Base-by-base conservation (phyloP, 2,329 filamentous ascomycete species). In the Aureobasidium subglaciale region DNA sequence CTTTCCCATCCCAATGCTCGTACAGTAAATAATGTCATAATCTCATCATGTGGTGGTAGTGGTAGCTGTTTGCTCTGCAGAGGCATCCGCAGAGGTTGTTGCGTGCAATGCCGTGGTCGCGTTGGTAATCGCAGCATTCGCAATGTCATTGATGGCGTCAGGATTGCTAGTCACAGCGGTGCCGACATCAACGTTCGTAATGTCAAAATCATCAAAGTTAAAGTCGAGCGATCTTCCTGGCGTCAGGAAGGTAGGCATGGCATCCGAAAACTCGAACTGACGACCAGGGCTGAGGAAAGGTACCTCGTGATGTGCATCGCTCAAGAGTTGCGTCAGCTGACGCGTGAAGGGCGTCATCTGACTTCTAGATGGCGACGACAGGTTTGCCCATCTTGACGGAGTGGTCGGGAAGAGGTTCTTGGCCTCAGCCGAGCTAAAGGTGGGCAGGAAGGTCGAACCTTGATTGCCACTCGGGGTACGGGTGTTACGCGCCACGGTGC, bases 311-410 rank as follows among this genome's bases (percentile, higher is more conserved):
- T 60, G 64, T 7, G 59, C 60, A 20, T 85, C 80, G 7, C 79
- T 83, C 18, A 88, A 73, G 58, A 88, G 74, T 62, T 86, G 79
- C 60, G 79, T 81, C 32, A 89, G 76, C 20, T 83, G 81, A 34
- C 79, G 76, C 2, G 82, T 83, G 63, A 86, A 79, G 0, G 84
- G 83, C 5, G 82, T 83, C 55, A 72, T 67, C 22, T 71, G 63
- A 58, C 58, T 63, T 18, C 42, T 49, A 22, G 29, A 54, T 43
- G 63, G 64, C 15, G 62, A 61, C 29, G 61, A 62, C 5, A 66
- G 64, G 2, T 63, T 65, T 60, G 64, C 66, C 61, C 60, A 66
- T 61, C 68, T 60, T 64, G 65, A 62, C 63, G 72, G 66, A 64
- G 56, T 57, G 1, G 25, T 70, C 64, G 62, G 68, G 41, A 56